Base-by-base conservation (phyloP, 2,329 filamentous ascomycete genomes). In the Colletotrichum abscissum region DNA sequence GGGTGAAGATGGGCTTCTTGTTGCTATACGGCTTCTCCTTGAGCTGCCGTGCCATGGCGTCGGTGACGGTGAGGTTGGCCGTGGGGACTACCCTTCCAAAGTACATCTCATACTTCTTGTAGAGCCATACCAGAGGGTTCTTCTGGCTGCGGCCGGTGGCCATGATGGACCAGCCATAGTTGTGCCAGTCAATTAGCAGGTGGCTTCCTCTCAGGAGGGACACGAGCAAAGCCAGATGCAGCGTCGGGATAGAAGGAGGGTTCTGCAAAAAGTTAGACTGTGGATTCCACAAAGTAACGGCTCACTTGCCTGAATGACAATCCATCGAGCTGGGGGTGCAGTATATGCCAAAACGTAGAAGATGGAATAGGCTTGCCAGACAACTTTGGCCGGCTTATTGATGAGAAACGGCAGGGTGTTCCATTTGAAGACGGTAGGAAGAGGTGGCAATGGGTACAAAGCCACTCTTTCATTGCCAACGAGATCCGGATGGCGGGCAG, bases 161-260 rank as follows among this genome's bases (percentile, higher is more conserved):
- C 4, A 99, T 90, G 77, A 99, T 97, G 9, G 95, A 96, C 88
- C 96, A 98, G 77, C 96, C 97, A 82, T 98, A 98, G 83, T 99
- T 99, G 86, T 99, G 97, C 97, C 97, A 99, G 85, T 99, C 97
- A 68, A 98, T 93, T 74, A 98, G 88, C 4, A 99, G 88, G 69
- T 90, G 90, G 52, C 94, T 97, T 77, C 94, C 92, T 63, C 97
- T 92, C 63, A 97, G 82, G 77, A 92, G 89, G 78, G 94, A 94
- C 60, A 94, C 87, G 4, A 95, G 74, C 26, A 92, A 87, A 19
- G 94, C 93, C 49, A 98, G 86, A 64, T 92, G 90, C 26, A 99
- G 89, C 0, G 95, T 97, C 0, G 97, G 97, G 72, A 98, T 98
- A 0, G 96, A 97, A 0, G 97, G 97, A 7, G 97, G 97, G 78